Evolutionary conservation across 2,329 filamentous ascomycete species (phyloP), one percentile per base, ranked within the genome.

Genomic region (Phaeosphaeriaceae sp.): DNA sequence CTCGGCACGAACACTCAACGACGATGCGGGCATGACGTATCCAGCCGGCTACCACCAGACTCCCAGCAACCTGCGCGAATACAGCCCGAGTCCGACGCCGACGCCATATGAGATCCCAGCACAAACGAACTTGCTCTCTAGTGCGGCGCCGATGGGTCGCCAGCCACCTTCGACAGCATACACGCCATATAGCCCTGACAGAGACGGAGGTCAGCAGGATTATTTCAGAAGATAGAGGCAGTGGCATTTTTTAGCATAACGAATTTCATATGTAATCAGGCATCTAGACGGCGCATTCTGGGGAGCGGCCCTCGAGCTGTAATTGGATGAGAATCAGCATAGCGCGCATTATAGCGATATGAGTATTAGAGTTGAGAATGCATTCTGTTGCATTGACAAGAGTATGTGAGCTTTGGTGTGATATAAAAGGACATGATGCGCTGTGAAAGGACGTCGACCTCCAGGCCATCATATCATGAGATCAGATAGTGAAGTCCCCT

Each of bases 41-140:
- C 81, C 82, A 2, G 66, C 74, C 0, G 82, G 82, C 7, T 84
- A 84, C 58, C 82, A 84, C 58, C 73, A 76, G 11, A 82, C 82
- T 13, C 80, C 80, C 1, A 71, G 69, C 5, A 69, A 73, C 15
- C 65, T 81, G 15, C 71, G 81, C 9, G 80, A 80, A 20, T 76
- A 79, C 36, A 81, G 78, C 27, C 80, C 80, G 0, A 75, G 74
- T 27, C 76, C 77, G 1, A 68, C 71, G 11, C 56, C 63, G 0
- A 67, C 56, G 48, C 68, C 63, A 1, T 75, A 74, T 41, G 67
- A 71, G 27, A 44, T 65, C 3, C 56, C 56, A 7, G 71, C 75
- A 11, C 61, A 75, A 20, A 60, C 60, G 3, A 62, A 65, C 27
- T 48, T 77, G n/a, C 56, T 77, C 7, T 47, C 57, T 11, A 54